Evolutionary conservation across 2,329 filamentous ascomycete genomes (phyloP).

Genomic region (Penicillium sp.): DNA sequence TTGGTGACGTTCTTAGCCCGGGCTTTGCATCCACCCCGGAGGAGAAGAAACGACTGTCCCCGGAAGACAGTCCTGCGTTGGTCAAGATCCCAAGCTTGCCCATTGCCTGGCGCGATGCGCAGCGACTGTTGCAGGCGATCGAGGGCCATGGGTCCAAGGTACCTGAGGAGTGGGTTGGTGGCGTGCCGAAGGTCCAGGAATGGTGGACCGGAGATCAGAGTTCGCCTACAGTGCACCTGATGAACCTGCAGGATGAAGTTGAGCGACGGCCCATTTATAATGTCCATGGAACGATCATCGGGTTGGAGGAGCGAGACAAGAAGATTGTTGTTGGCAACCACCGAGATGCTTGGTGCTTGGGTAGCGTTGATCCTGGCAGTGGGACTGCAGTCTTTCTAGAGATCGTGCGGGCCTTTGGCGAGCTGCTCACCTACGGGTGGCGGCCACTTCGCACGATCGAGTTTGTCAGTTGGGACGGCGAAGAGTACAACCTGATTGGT

Average conservation of each 20-base stretch:
- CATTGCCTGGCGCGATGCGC: conserved; percentile 84
- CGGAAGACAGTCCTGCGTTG: conserved; percentile 71
- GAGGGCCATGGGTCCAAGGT: conserved; percentile 72
- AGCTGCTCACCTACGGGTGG: conserved; percentile 78
- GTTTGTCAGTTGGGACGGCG: conserved; percentile 95
- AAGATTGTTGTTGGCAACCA: conserved; percentile 90
- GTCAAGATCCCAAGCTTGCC: conserved; percentile 87
- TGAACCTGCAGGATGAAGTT: conserved; percentile 84
- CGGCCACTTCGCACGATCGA: conserved; percentile 90
- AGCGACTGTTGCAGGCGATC: conserved; percentile 73
- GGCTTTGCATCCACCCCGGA: conserved; percentile 66
- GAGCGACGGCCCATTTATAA: conserved; percentile 88
- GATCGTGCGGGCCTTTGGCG: conserved; percentile 79
- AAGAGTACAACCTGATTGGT: conserved; percentile 89
- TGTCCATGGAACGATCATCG: conserved; percentile 78
- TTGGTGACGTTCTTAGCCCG: conserved; percentile 91
- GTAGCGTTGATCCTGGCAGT: conserved; percentile 80
- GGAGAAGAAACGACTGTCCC: conserved; percentile 63
- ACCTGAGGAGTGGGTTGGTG: conserved; percentile 72
- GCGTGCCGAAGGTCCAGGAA: conserved; percentile 70
- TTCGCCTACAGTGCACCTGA: conserved; percentile 76
- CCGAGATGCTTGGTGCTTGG: conserved; percentile 89
- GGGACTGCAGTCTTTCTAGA: conserved; percentile 92
- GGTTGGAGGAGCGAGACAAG: conserved; percentile 81
- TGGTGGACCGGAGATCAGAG: conserved; percentile 83